Evolutionary conservation across 148 eudicot species (phyloP), one percentile per base, ranked within the genome.

Genomic region (Oxyria digyna): DNA sequence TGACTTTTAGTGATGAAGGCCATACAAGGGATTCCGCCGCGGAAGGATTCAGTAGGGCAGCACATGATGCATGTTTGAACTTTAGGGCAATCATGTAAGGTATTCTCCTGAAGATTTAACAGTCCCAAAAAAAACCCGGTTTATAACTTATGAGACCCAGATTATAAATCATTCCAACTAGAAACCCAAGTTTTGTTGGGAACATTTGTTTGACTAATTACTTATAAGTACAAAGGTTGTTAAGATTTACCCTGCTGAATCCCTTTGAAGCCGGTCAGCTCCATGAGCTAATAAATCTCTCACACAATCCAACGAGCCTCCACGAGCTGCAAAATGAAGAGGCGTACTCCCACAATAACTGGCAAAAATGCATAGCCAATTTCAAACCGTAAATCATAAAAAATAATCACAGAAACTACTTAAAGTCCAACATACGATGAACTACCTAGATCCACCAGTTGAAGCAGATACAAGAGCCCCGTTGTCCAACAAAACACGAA

Each of bases 1-100:
- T 74, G 43, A 78, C 71, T 46, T 78, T 74, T 68, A 78, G 74
- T 18, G 77, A 23, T 6, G 77, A 66, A 8, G 81, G 81, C 81
- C 77, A 78, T 29, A 74, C 33, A 33, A 78, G 81, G 55, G 81
- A 77, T 49, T 67, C 81, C 21, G 81, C 71, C 3, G 81, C 68
- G 38, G 68, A 74, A 31, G 81, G 81, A 70, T 78, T 78, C 63
- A 78, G 67, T 35, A 78, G 65, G 15, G 81, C 77, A 13, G 81
- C 81, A 67, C 77, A 78, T 43, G 62, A 42, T 20, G 29, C 12
- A n/a, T 78, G 42, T 46, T 74, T 78, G 81, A 70, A 48, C 72
- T 74, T 78, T 13, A 78, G 65, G 45, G 81, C 81, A 74, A 78
- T 69, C 74, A 67, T 33, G 68, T 78, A 74, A 6, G 81, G 81